Conservation (phyloP, 257 asterid genomes). For the Lavandula angustifolia region DNA sequence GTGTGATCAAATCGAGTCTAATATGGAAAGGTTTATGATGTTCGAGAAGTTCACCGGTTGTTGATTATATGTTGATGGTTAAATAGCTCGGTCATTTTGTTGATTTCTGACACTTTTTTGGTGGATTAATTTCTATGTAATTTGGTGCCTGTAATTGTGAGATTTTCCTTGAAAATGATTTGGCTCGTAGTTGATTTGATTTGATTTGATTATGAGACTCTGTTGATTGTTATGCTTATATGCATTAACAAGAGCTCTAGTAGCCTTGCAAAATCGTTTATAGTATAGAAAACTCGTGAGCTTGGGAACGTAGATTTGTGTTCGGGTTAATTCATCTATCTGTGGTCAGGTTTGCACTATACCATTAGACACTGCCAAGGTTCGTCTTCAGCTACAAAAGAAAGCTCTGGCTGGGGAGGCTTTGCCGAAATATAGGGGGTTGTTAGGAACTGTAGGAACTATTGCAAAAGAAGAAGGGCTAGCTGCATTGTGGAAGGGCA, state of each 20-base stretch:
- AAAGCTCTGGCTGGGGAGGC: conserved; percentile 73
- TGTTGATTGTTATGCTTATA: neutral
- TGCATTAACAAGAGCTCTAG: neutral
- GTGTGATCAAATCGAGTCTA: conserved; percentile 5
- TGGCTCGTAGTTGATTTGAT: conserved; percentile 2
- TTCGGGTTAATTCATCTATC: conserved; percentile 13
- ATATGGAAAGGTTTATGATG: too few species aligned
- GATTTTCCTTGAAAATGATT: neutral
- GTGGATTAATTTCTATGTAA: neutral
- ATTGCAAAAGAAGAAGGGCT: conserved; percentile 96
- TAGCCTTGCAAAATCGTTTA: too few species aligned
- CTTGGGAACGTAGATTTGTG: conserved; percentile 12
- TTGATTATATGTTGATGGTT: too few species aligned
- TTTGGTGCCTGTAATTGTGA: neutral
- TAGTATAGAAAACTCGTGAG: neutral
- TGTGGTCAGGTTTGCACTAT: conserved; percentile 62
- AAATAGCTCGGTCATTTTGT: neutral
- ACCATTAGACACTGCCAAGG: conserved; percentile 97
- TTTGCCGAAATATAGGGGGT: conserved; percentile 82
- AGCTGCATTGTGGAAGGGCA: conserved; percentile 87
- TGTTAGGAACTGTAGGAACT: conserved; percentile 94
- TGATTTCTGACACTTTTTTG: neutral
- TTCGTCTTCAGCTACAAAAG: conserved; percentile 94
- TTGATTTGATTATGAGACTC: conserved; percentile 7
- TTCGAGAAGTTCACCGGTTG: too few species aligned